These are phyloP conservation scores for Fulvia fulva DNA, from an alignment of 2,329 filamentous ascomycete genomes.

Conservation along the genomic window DNA sequence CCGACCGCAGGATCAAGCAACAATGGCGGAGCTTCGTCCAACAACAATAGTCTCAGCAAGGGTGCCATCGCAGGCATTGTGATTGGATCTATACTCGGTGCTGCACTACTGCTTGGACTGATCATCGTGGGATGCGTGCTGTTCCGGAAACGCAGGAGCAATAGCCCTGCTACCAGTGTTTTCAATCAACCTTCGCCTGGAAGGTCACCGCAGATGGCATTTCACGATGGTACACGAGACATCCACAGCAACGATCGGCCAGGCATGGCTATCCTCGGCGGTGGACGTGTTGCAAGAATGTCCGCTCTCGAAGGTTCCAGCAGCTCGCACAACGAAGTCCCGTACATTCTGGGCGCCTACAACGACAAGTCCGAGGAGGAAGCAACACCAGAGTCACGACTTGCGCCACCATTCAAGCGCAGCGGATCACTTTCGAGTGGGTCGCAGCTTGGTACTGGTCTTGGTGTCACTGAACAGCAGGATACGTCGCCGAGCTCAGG, in stretches of 20 bases:
- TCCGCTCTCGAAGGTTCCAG: slow-evolving; percentile 79
- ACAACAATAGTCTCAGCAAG: slow-evolving; percentile 53
- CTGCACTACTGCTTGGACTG: slow-evolving; percentile 64
- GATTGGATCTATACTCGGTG: slow-evolving; percentile 70
- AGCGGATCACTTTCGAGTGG: slow-evolving; percentile 88
- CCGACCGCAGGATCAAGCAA: slow-evolving; percentile 17
- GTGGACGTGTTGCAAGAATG: slow-evolving; percentile 91
- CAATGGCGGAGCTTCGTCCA: slow-evolving; percentile 29
- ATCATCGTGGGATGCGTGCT: slow-evolving; percentile 57
- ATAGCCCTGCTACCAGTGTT: slow-evolving; percentile 65
- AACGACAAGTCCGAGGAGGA: slow-evolving; percentile 65
- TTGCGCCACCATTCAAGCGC: slow-evolving; percentile 59
- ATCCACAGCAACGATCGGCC: slow-evolving; percentile 27
- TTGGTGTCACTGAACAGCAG: slow-evolving; percentile 47
- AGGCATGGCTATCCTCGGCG: slow-evolving; percentile 73
- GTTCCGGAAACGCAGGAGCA: slow-evolving; percentile 52
- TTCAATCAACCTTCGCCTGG: slow-evolving; percentile 83
- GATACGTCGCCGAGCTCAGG: slow-evolving; percentile 71
- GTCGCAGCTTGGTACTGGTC: slow-evolving; percentile 53
- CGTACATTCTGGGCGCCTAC: slow-evolving; percentile 32
- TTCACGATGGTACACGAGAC: slow-evolving; percentile 39
- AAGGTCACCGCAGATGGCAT: slow-evolving; percentile 41
- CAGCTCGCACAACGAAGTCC: slow-evolving; percentile 45
- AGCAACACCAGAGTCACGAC: slow-evolving; percentile 53
- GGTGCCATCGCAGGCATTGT: slow-evolving; percentile 86